These are phyloP conservation scores for Mangifera indica DNA, from an alignment of 345 rosid genomes.

Conservation along the genomic window DNA sequence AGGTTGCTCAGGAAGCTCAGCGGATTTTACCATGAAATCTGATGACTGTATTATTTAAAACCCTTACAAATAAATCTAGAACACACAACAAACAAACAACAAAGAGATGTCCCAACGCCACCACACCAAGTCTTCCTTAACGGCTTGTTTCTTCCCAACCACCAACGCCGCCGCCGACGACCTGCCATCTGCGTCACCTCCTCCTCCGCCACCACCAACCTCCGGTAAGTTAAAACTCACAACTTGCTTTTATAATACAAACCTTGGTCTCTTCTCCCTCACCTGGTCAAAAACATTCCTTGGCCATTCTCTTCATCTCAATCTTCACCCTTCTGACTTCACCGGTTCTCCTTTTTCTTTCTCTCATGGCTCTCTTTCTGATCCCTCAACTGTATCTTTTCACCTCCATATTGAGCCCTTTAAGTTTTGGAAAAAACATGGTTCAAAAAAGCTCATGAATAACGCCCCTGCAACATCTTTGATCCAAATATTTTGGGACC, in stretches of 20 bases:
- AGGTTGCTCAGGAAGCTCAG: too few species aligned
- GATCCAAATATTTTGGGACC: constrained; percentile 73
- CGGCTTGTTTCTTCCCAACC: too few species aligned
- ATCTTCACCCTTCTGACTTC: constrained; percentile 55
- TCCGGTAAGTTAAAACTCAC: constrained; percentile 56
- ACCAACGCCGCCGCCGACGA: too few species aligned
- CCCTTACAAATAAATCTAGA: too few species aligned
- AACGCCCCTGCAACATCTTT: constrained; percentile 16
- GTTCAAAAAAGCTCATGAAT: constrained; percentile 48
- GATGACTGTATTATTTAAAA: too few species aligned
- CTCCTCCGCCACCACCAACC: constrained; percentile 23
- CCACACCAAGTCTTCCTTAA: too few species aligned
- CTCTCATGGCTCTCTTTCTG: constrained; percentile 39
- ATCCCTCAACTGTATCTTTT: constrained; percentile 50
- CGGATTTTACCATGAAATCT: too few species aligned
- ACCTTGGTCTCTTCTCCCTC: constrained; percentile 72
- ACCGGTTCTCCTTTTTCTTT: constrained; percentile 41
- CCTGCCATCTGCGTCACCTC: too few species aligned
- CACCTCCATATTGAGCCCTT: constrained; percentile 68
- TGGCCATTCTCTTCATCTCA: constrained; percentile 78
- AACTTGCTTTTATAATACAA: constrained; percentile 74
- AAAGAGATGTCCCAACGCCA: too few species aligned
- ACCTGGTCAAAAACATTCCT: constrained; percentile 78
- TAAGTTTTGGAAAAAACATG: constrained; percentile 75
- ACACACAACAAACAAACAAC: too few species aligned